phyloP scores from a whole-genome alignment of 495 filamentous ascomycete species.

The Pyrenula aspistea region DNA sequence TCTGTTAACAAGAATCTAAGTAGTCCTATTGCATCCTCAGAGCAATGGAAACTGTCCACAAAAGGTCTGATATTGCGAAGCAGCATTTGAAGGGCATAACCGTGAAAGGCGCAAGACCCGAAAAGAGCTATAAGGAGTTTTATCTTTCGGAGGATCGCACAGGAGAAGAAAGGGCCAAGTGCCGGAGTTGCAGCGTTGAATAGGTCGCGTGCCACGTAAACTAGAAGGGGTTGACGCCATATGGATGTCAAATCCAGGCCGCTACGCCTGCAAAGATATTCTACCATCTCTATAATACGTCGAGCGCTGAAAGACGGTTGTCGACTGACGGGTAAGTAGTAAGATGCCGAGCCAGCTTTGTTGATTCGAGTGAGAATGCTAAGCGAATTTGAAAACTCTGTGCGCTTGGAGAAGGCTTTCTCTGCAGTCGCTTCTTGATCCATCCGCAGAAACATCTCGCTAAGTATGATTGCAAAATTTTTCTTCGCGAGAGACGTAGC shows the following conservation, averaged over 20 bases:
- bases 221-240: constrained; percentile 67
- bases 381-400: constrained; percentile 42
- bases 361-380: constrained; percentile 57
- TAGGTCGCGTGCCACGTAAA: constrained; percentile 64
- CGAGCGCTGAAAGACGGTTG: constrained; percentile 77
- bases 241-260: constrained; percentile 49
- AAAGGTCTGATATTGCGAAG: constrained; percentile 70
- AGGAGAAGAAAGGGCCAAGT: constrained; percentile 74
- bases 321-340: constrained; percentile 55
- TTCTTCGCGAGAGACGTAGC: constrained; percentile 48
- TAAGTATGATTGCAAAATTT: constrained; percentile 67
- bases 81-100: constrained; percentile 88
- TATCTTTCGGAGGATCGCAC: constrained; percentile 75
- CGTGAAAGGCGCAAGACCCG: constrained; percentile 52
- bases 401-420: constrained; percentile 54
- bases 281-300: constrained; percentile 59
- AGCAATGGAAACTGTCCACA: constrained; percentile 68
- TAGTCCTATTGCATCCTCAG: constrained; percentile 84
- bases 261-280: constrained; percentile 61
- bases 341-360: constrained; percentile 44
- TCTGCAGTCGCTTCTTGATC: constrained; percentile 70
- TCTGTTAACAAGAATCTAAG: constrained; percentile 69
- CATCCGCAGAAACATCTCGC: constrained; percentile 52
- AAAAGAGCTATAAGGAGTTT: constrained; percentile 70
- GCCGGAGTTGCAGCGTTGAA: constrained; percentile 76